Evolutionary conservation across 441 rosid species (phyloP).

Genomic region (Gossypium davidsonii): DNA sequence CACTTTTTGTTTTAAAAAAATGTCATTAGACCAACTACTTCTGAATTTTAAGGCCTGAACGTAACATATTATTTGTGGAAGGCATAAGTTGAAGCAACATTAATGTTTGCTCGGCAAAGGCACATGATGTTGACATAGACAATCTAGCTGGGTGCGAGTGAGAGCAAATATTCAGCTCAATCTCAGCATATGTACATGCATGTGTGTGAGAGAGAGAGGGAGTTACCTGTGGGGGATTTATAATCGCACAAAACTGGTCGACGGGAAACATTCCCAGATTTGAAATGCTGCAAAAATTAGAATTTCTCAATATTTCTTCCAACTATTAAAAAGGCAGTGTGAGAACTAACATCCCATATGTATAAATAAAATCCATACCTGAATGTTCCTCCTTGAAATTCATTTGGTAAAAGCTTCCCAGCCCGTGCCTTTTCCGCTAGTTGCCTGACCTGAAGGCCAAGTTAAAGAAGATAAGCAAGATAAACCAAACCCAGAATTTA

Average conservation of each 20-base stretch:
- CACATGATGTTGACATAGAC: neutral
- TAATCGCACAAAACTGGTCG: conserved; percentile 81
- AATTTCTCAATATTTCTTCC: conserved; percentile 6
- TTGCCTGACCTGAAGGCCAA: conserved; percentile 67
- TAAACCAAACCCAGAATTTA: neutral
- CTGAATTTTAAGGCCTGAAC: neutral
- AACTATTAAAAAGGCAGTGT: conserved; percentile 12
- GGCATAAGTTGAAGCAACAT: neutral
- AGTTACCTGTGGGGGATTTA: conserved; percentile 90
- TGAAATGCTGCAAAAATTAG: conserved; percentile 70
- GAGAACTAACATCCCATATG: neutral
- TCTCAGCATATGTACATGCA: neutral
- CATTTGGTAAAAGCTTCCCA: conserved; percentile 85
- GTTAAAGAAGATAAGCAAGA: conserved; percentile 9
- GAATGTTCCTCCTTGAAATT: conserved; percentile 96
- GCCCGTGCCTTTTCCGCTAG: conserved; percentile 88
- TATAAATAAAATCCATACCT: conserved; percentile 38
- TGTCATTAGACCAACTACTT: neutral
- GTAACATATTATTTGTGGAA: conserved; percentile 1
- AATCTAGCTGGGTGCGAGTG: neutral
- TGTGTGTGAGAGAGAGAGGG: conserved; percentile 15
- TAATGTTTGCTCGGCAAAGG: neutral
- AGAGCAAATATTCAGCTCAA: neutral
- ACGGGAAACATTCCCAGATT: conserved; percentile 98
- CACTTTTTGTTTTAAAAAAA: neutral